Percentiles rank a stretch among this genome's conserved stretches.
phyloP scores from a whole-genome alignment of 345 rosid genomes.

The Populus ilicifolia region DNA sequence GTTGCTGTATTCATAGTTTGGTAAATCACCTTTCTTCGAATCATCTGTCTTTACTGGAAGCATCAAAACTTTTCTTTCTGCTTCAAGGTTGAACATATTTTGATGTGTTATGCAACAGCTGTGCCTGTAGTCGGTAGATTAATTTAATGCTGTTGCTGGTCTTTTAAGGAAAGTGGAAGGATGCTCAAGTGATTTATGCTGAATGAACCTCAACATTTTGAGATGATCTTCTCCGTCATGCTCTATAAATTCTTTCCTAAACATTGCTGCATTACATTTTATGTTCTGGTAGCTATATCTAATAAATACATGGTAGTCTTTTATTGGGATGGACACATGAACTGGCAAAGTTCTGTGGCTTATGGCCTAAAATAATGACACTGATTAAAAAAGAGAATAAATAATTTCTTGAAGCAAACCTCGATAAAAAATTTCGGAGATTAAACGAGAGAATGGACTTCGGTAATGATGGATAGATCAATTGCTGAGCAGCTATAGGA shows the following conservation, averaged over 20 bases:
- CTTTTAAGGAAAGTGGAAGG: background rate
- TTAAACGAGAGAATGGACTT: too few relatives aligned
- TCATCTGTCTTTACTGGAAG: background rate
- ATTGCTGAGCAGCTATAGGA: too few relatives aligned
- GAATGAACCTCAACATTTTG: background rate
- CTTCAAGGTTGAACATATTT: background rate
- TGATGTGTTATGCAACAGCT: background rate
- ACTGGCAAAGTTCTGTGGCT: background rate
- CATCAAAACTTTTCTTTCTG: background rate
- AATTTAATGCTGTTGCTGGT: background rate
- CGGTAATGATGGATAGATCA: too few relatives aligned
- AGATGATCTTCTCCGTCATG: background rate
- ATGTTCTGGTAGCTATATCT: background rate
- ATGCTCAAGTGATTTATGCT: background rate
- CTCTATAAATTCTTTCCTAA: background rate
- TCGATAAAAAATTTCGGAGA: too few relatives aligned
- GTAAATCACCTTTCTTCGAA: background rate
- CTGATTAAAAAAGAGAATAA: background rate
- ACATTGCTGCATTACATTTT: background rate
- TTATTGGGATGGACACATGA: background rate
- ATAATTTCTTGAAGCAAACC: background rate
- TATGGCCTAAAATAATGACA: background rate
- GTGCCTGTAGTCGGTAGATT: background rate
- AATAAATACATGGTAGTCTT: background rate
- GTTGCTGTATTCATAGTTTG: background rate